Base-by-base conservation (phyloP, 495 filamentous ascomycete species). In the Lophiotrema nucula region DNA sequence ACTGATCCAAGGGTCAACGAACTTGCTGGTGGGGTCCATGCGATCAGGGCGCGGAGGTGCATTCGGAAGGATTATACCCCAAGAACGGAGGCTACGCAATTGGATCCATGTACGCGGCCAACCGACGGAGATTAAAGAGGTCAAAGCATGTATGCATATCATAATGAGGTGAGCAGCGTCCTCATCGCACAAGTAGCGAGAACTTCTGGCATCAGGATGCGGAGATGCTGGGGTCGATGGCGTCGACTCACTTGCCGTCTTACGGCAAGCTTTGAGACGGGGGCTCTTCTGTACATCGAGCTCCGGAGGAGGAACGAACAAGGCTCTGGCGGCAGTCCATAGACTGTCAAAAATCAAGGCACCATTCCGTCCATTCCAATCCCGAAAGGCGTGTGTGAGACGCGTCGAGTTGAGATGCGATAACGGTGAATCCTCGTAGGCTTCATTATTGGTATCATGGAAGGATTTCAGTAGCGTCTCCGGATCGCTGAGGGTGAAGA, bases 271-370 rank as follows among this genome's bases (percentile, higher is more conserved):
- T 37, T 58, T 60, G 10, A 68, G 27, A 26, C 60, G 58, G 44
- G 68, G 62, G 33, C 60, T 66, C 27, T 62, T 67, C 22, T 73
- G 70, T 18, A 64, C 62, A 15, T 74, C 69, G 13, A 89, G 75
- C 18, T 79, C 70, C 47, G 76, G 76, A 1, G 88, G 86, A 0
- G 85, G 83, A 22, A 78, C 74, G 66, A 90, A 92, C 12, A 92
- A 71, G 31, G 78, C 74, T 21, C 83, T 83, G n/a, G 85, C 69
- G 6, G 86, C 81, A 66, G 77, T 78, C 89, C 90, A 95, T 4
- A 96, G 71, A 56, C 86, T 90, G 62, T 91, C 81, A 47, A 90
- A 83, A 0, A 89, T 78, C 50, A 90, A 70, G 38, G 77, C 74
- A 15, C 58, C 54, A 47, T 69, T 66, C 11, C 47, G 53, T 23